phyloP scores from a whole-genome alignment of 1,284 basidiomycete species.

The Garcileccinum viscosum region DNA sequence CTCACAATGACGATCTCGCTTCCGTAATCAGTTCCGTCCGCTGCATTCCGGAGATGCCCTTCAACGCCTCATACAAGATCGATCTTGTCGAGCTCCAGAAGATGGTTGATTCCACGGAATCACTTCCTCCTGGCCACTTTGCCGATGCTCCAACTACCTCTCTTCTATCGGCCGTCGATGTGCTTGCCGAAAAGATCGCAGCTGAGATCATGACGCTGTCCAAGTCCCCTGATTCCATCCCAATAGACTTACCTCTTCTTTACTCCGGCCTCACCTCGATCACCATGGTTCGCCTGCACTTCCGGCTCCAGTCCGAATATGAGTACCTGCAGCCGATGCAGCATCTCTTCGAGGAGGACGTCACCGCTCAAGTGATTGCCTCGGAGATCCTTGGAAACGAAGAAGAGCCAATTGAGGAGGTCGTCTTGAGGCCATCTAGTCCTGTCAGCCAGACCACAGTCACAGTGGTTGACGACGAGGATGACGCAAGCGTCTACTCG shows the following conservation, averaged over 20 bases:
- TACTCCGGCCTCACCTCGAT: conserved; percentile 34
- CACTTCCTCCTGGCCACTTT: conserved; percentile 11
- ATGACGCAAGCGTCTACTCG: conserved; percentile 11
- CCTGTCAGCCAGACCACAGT: conserved; percentile 27
- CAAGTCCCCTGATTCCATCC: conserved; percentile 21
- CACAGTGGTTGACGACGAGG: conserved; percentile 32
- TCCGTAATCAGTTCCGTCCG: conserved; percentile 28
- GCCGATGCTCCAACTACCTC: conserved; percentile 6
- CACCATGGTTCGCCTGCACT: conserved; percentile 34
- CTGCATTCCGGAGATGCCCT: conserved; percentile 35
- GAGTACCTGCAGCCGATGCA: conserved; percentile 30
- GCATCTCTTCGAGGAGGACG: conserved; percentile 31
- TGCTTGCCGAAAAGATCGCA: conserved; percentile 28
- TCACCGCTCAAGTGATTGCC: conserved; percentile 29
- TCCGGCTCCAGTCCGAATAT: conserved; percentile 34
- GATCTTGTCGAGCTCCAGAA: conserved; percentile 33
- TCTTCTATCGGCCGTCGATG: conserved; percentile 20
- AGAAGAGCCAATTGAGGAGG: conserved; percentile 20
- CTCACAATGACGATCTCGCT: conserved; percentile 26
- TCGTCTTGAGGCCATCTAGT: conserved; percentile 7
- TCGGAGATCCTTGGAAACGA: conserved; percentile 27
- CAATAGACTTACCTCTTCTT: conserved; percentile 27
- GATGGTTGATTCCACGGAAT: conserved; percentile 27
- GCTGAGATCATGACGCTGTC: conserved; percentile 25
- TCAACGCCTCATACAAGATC: conserved; percentile 39